phyloP scores from a whole-genome alignment of 2,329 filamentous ascomycete species.

The Trichoderma sp. region DNA sequence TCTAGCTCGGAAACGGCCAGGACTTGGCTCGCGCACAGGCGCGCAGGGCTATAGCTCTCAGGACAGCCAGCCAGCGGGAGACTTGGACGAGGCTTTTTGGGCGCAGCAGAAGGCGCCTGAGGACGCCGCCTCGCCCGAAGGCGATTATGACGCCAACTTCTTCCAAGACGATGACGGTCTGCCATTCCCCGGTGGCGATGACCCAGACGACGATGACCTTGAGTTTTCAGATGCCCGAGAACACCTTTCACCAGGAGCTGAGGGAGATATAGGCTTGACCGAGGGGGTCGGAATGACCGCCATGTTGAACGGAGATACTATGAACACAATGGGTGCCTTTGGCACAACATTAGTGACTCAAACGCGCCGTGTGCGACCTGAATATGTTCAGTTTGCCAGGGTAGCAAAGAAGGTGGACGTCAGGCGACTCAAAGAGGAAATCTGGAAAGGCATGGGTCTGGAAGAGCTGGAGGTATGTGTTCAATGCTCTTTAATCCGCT shows the following conservation, averaged over 20 bases:
- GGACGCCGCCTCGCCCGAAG: constrained; percentile 62
- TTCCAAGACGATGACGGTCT: constrained; percentile 90
- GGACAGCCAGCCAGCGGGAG: constrained; percentile 64
- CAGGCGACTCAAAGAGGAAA: constrained; percentile 68
- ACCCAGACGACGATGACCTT: constrained; percentile 68
- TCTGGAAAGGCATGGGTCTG: constrained; percentile 69
- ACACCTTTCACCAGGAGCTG: constrained; percentile 71
- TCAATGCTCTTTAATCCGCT: background rate
- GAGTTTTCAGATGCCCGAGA: constrained; percentile 83
- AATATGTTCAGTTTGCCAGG: constrained; percentile 72
- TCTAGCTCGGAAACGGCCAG: constrained; percentile 67
- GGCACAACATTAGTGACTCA: constrained; percentile 70
- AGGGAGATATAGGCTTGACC: constrained; percentile 53
- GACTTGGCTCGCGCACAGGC: constrained; percentile 48
- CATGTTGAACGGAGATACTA: constrained; percentile 56
- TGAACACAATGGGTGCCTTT: constrained; percentile 55
- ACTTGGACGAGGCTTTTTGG: constrained; percentile 97
- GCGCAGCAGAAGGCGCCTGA: constrained; percentile 71
- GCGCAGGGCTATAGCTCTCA: constrained; percentile 49
- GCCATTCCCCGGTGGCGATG: constrained; percentile 65
- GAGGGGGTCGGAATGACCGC: constrained; percentile 55
- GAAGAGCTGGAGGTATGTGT: constrained; percentile 56
- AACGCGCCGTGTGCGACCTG: constrained; percentile 64
- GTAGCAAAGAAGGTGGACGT: constrained; percentile 75
- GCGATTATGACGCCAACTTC: constrained; percentile 96